Conservation (phyloP, 2,329 filamentous ascomycete species). For the Botryotinia calthae region DNA sequence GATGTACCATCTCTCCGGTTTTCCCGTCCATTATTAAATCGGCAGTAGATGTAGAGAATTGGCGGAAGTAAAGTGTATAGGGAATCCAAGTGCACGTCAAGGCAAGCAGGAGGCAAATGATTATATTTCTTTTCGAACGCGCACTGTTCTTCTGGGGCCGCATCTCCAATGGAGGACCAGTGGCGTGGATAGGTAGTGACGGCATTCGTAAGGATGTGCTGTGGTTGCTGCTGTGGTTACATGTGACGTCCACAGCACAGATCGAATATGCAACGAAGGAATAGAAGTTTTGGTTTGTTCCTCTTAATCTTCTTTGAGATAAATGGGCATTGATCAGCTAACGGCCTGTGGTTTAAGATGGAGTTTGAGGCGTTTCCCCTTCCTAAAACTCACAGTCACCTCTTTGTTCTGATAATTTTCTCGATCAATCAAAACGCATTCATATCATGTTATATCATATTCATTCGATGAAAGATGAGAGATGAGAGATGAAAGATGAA, state of each 20-base stretch:
- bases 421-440: background rate
- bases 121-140: constrained; percentile 13
- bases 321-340: constrained; percentile 15
- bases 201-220: constrained; percentile 4
- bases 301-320: background rate
- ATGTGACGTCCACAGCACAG: constrained; percentile 9
- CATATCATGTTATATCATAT: background rate
- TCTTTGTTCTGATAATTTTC: background rate
- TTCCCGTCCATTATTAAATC: background rate
- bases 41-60: background rate
- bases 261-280: background rate
- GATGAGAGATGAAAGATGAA: background rate
- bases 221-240: constrained; percentile 8
- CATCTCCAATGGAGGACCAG: background rate
- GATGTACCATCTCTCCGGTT: background rate
- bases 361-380: background rate
- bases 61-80: background rate
- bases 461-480: no score
- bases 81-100: constrained; percentile 14
- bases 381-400: background rate
- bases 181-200: background rate
- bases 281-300: background rate
- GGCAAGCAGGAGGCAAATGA: constrained; percentile 11
- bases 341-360: background rate
- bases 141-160: background rate